Base-by-base conservation (phyloP, 1,139 yeast genomes). In the Wickerhamomyces sp. region DNA sequence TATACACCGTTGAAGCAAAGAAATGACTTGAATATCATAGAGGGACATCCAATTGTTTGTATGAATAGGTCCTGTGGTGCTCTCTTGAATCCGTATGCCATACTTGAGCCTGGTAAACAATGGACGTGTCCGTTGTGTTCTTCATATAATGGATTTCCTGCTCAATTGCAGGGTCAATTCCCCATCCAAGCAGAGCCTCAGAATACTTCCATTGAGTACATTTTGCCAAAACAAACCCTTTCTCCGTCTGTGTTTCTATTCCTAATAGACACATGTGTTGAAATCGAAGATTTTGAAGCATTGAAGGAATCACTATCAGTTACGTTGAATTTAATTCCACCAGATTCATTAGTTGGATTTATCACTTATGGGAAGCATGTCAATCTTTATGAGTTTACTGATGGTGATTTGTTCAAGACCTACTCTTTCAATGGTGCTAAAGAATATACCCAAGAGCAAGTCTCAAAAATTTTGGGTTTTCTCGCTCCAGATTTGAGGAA, bases 101-200 rank as follows among this genome's bases (percentile, higher is more conserved):
- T 60, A 34, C 54, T 72, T 14, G 75, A 73, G 37, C 65, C 64
- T 29, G 68, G 69, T 11, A 75, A 71, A 42, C 60, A 70, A 3
- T 85, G 93, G 93, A 64, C 73, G 2, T 85, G 93, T 63, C 78
- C 79, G 26, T 67, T 82, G 45, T 84, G 93, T 66, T 67, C 70
- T 15, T 68, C 73, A 41, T 67, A 79, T 37, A 84, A 83, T 60
- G 68, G 77, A 34, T 58, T 83, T 9, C 75, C 75, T 1, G 61
- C 63, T 4, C 70, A 71, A 37, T 54, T 69, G 23, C 44, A 40
- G 13, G 39, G 36, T 3, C 46, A 45, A 11, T 9, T 41, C 13
- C 54, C 57, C 1, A 23, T 43, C 0, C 52, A 51, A 32, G 39
- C 49, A 6, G 59, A 61, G 33, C 76, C 78, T 0, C 67, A 65